Percentiles rank a stretch among this genome's conserved stretches.
These are phyloP conservation scores for Pholiota molesta DNA, from an alignment of 768 basidiomycete species.

Conservation along the genomic window DNA sequence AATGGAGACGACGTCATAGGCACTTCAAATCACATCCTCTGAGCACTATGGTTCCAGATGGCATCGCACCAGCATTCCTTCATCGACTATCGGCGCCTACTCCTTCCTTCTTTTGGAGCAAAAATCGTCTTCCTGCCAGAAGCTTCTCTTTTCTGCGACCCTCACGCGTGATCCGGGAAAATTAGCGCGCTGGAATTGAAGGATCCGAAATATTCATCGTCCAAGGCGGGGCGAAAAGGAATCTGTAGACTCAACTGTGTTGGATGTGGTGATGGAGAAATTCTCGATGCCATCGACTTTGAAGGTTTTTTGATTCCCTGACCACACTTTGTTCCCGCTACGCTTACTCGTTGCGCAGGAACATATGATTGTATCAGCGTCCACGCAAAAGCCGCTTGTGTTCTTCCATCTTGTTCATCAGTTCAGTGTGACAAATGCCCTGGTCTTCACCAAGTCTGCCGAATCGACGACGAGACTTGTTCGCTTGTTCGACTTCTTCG, in stretches of 20 bases:
- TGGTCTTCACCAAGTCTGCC: conserved; percentile 97
- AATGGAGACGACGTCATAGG: background rate
- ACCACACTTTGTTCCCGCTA: background rate
- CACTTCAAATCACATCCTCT: background rate
- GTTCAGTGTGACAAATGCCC: conserved; percentile 61
- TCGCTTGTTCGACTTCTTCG: conserved; percentile 80
- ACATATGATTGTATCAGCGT: conserved; percentile 80
- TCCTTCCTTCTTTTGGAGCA: conserved; percentile 59
- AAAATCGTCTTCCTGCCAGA: conserved; percentile 78
- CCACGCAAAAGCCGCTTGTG: conserved; percentile 84
- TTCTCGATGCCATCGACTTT: conserved; percentile 84
- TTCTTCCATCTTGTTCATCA: conserved; percentile 84
- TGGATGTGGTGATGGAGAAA: conserved; percentile 69
- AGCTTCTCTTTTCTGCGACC: conserved; percentile 95
- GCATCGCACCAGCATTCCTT: conserved; percentile 6
- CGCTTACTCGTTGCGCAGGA: conserved; percentile 54
- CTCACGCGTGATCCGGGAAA: conserved; percentile 92
- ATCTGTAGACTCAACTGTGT: conserved; percentile 37
- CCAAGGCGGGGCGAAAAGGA: conserved; percentile 48
- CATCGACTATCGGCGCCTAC: conserved; percentile 22
- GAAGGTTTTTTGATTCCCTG: conserved; percentile 47
- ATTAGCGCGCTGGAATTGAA: conserved; percentile 79
- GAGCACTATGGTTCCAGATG: conserved; percentile 7
- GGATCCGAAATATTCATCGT: conserved; percentile 90
- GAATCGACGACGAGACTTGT: conserved; percentile 88